Evolutionary conservation across 441 rosid species (phyloP), one percentile per base, ranked within the genome.

Genomic region (Corymbia citriodora): DNA sequence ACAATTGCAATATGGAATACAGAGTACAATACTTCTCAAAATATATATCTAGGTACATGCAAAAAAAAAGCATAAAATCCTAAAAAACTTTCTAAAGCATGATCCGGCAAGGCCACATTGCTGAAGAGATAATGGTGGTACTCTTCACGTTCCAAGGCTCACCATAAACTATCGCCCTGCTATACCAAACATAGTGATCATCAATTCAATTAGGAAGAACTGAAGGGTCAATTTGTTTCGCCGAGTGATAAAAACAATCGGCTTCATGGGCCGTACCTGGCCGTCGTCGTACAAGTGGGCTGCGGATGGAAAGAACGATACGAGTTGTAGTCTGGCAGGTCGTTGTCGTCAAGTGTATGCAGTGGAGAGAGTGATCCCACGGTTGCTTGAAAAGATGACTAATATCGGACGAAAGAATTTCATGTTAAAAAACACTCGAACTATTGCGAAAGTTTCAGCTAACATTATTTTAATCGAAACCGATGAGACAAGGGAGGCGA

Each of bases 51-150:
- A 19, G 82, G 27, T 10, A 72, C 82, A 21, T 2, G 2, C 3
- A 68, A 0, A 68, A 70, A 1, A 9, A 33, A n/a, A 8, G 8
- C 33, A 15, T 2, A 10, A 27, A 36, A 3, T 12, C 8, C 23
- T 19, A 49, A 36, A 36, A 11, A 72, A 1, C 25, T 74, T 0
- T 61, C 29, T 40, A 21, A 40, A 7, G 83, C 83, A 10, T 6
- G 83, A 74, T 74, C 50, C 29, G 0, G 29, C 50, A 0, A 0
- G 45, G 83, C 83, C 5, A 6, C 50, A 40, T 0, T 21, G 9
- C 11, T 3, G 83, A 0, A 23, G 16, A 74, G 83, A 27, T 72
- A 72, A 72, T 21, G 4, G 27, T 19, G 49, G 1, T 19, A 10
- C 49, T 36, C 49, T 72, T 10, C 83, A 74, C 0, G 29, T 74